These are phyloP conservation scores for Mycena olivaceomarginata DNA, from an alignment of 768 basidiomycete genomes.

Conservation along the genomic window DNA sequence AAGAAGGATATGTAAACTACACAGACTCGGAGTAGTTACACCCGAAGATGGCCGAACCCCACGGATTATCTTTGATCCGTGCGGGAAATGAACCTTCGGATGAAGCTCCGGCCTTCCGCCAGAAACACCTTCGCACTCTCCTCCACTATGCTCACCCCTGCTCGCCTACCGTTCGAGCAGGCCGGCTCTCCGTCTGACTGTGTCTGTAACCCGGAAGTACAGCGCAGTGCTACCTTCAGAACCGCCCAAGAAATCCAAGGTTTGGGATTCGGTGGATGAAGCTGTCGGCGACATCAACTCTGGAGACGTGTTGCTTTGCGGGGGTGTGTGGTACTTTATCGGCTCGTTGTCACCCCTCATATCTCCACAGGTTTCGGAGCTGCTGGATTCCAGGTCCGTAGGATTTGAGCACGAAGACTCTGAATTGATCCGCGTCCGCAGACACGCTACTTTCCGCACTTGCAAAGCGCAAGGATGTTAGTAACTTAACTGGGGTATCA, in stretches of 20 bases:
- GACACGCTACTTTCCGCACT: constrained; percentile 92
- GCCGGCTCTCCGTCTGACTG: constrained; percentile 45
- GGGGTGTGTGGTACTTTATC: constrained; percentile 71
- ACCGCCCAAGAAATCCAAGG: constrained; percentile 69
- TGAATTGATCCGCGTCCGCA: constrained; percentile 48
- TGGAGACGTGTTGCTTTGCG: constrained; percentile 86
- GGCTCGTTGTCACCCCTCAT: constrained; percentile 6
- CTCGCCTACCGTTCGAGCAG: constrained; percentile 34
- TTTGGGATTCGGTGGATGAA: constrained; percentile 90
- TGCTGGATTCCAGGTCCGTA: constrained; percentile 89
- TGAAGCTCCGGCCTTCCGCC: background rate
- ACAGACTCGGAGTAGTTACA: no score
- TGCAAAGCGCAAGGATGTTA: constrained; percentile 83
- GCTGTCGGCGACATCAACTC: constrained; percentile 90
- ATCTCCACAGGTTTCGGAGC: constrained; percentile 85
- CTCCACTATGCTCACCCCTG: constrained; percentile 40
- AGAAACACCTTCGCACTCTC: constrained; percentile 23
- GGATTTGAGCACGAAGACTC: background rate
- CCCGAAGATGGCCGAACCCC: no score
- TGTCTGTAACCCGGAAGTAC: constrained; percentile 52
- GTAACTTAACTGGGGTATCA: constrained; percentile 86
- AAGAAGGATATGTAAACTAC: no score
- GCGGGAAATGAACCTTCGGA: constrained; percentile 6
- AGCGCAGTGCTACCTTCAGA: constrained; percentile 54
- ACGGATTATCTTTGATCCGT: constrained; percentile 13